A percentile compares a stretch with the other conserved stretches of the same genome.
Evolutionary conservation across 1,284 basidiomycete species (phyloP).

Genomic region (Dichomitus squalens): DNA sequence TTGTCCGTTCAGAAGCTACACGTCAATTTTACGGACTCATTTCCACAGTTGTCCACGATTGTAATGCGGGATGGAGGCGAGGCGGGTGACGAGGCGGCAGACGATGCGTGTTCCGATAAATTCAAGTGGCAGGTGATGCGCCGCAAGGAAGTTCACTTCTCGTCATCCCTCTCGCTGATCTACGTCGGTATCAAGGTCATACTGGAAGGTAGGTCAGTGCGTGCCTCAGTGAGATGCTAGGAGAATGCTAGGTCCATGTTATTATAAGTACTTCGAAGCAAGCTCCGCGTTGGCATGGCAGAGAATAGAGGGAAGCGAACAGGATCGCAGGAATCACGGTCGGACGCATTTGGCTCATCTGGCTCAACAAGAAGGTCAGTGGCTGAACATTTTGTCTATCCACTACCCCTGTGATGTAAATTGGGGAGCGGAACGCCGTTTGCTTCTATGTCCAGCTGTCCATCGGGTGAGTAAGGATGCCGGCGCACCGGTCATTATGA

Average conservation of each 20-base stretch:
- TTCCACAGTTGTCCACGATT: constrained; percentile 14
- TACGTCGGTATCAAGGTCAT: constrained; percentile 38
- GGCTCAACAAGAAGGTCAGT: constrained; percentile 56
- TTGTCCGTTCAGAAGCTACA: not conserved
- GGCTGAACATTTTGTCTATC: not conserved
- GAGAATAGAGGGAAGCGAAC: not conserved
- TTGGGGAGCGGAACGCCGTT: constrained; percentile 56
- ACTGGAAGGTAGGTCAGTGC: too few relatives aligned
- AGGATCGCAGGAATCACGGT: not conserved
- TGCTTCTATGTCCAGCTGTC: constrained; percentile 47
- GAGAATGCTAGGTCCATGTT: too few relatives aligned
- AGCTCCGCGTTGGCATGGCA: not conserved
- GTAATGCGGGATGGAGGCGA: constrained; percentile 42
- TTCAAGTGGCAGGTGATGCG: not conserved
- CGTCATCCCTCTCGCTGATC: not conserved
- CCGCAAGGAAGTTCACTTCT: not conserved
- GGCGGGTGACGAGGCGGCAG: constrained; percentile 32
- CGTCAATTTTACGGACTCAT: not conserved
- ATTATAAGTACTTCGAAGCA: constrained; percentile 39
- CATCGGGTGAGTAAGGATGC: not conserved
- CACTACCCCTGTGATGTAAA: constrained; percentile 29
- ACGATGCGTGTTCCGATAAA: not conserved
- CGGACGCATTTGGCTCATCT: constrained; percentile 52
- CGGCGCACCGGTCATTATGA: not conserved
- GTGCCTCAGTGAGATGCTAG: constrained; percentile 38